Percentiles rank a stretch among this genome's conserved stretches.
Conservation (phyloP, 2,329 filamentous ascomycete genomes). For the Blastomyces parvus region DNA sequence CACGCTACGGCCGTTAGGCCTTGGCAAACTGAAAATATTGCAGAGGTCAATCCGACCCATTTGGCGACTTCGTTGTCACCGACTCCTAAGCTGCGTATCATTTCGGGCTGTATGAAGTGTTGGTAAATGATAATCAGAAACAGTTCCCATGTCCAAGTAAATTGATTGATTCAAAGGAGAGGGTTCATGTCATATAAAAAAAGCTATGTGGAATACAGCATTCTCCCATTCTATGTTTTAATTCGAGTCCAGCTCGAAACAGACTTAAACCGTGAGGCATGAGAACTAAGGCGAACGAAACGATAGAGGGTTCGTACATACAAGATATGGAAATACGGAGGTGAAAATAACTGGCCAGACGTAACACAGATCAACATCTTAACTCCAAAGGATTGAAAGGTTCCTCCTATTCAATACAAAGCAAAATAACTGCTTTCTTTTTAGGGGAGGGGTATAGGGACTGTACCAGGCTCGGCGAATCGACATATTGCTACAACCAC, state of each 20-base stretch:
- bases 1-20: slow-evolving; percentile 63
- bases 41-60: slow-evolving; percentile 68
- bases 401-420: slow-evolving; percentile 3
- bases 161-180: slow-evolving; percentile 4
- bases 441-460: slow-evolving; percentile 30
- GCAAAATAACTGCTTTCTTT: background rate
- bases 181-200: background rate
- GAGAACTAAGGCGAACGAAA: background rate
- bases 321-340: slow-evolving; percentile 56
- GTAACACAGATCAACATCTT: slow-evolving; percentile 11
- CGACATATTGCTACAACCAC: slow-evolving; percentile 56
- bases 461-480: slow-evolving; percentile 59
- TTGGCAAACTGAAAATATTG: slow-evolving; percentile 63
- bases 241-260: background rate
- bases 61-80: slow-evolving; percentile 58
- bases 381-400: slow-evolving; percentile 7
- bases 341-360: slow-evolving; percentile 46
- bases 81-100: slow-evolving; percentile 72
- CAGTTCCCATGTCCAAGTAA: slow-evolving; percentile 12
- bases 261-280: background rate
- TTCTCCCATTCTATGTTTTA: background rate
- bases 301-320: slow-evolving; percentile 27
- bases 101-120: slow-evolving; percentile 52
- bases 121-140: slow-evolving; percentile 16
- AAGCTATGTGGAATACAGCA: background rate